Evolutionary conservation across 225 moss, liverwort and hornwort species (phyloP), one percentile per base, ranked within the genome.

Genomic region (Bryum argenteum): DNA sequence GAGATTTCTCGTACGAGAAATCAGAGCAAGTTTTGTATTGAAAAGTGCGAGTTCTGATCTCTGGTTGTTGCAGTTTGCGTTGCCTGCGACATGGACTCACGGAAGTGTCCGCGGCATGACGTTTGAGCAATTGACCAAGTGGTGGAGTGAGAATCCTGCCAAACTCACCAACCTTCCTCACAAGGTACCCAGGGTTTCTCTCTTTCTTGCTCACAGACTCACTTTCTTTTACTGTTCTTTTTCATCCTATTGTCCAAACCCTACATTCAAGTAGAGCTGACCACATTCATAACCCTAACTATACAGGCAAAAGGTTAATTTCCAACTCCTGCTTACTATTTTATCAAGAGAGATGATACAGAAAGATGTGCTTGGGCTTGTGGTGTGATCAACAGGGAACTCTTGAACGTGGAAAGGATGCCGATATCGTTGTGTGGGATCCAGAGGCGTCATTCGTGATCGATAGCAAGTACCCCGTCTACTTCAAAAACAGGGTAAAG

Each of bases 401-500:
- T 24, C 83, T 98, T 40, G 88, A 92, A 59, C 73, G 75, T 66
- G 98, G 94, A 28, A 98, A 98, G 81, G 98, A 98, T 67, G 98
- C 98, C 21, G 98, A 98, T 57, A 74, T 98, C 21, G 98, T 98
- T 1, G 87, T 98, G 0, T 98, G 98, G 98, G 90, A 98, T 73
- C 94, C 98, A 28, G 91, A 94, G 69, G 81, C 87, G 61, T 91
- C 94, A 2, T 91, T 89, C 72, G 72, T 82, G 23, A 79, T 94
- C 28, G 88, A 89, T 76, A 83, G 82, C 16, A 65, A 90, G 2
- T 90, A 88, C 63, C 89, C 88, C 54, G 86, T 88, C 28, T 86
- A 86, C 70, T 91, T 91, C 80, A 98, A 82, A 69, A 92, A 98
- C 45, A 88, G 88, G 89, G 94, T 87, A 59, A 58, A n/a, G 26